Conservation (phyloP, 106 monocot genomes). For the Apostasia shenzhenica region DNA sequence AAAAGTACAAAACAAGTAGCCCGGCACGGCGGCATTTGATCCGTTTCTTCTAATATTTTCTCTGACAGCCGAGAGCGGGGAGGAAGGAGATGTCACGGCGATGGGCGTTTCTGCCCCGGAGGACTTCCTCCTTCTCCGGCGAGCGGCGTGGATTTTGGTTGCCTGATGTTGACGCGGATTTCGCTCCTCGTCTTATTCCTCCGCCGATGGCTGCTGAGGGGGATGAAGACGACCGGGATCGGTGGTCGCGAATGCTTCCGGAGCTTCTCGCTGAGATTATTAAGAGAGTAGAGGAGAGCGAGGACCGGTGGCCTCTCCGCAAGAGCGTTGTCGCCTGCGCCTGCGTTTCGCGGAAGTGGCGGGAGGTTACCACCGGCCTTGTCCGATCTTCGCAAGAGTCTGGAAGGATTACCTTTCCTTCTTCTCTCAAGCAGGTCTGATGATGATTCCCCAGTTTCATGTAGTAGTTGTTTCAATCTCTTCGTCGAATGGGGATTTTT, state of each 20-base stretch:
- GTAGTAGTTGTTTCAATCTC: not conserved
- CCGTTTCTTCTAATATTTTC: no score
- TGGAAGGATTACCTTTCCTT: constrained; percentile 83
- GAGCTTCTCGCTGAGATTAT: constrained; percentile 81
- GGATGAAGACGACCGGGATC: constrained; percentile 32
- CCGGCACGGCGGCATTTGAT: no score
- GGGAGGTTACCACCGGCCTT: constrained; percentile 48
- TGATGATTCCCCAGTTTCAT: not conserved
- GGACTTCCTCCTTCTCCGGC: not conserved
- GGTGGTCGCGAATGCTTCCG: constrained; percentile 71
- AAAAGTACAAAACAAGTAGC: no score
- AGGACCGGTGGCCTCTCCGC: constrained; percentile 63
- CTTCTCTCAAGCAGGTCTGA: constrained; percentile 74
- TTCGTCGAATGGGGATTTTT: not conserved
- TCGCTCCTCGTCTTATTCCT: no score
- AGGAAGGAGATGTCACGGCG: constrained; percentile 8
- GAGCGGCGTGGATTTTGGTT: not conserved
- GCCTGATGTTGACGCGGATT: not conserved
- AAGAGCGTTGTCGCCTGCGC: constrained; percentile 75
- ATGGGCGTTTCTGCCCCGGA: constrained; percentile 1
- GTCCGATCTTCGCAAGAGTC: constrained; percentile 42
- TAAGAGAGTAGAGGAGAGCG: constrained; percentile 49
- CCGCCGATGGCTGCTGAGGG: not conserved
- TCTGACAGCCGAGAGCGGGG: not conserved
- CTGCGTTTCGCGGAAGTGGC: constrained; percentile 69